phyloP scores from a whole-genome alignment of 306 rosid species.

The Fragaria ananassa region DNA sequence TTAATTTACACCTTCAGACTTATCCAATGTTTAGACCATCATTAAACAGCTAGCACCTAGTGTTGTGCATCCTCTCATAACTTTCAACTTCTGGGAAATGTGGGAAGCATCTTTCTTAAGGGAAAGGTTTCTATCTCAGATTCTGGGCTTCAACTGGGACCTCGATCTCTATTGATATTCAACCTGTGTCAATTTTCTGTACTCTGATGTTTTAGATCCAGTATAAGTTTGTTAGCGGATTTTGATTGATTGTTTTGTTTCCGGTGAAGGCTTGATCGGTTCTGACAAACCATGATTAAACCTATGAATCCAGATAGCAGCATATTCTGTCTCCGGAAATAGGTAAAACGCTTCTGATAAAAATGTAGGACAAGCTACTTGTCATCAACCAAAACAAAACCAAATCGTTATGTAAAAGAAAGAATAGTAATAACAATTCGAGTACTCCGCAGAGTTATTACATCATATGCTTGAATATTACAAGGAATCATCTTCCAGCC shows the following conservation, averaged over 20 bases:
- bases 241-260: constrained; percentile 2
- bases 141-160: background rate
- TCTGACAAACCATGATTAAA: background rate
- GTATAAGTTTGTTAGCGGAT: background rate
- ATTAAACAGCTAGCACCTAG: constrained; percentile 11
- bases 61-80: background rate
- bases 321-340: background rate
- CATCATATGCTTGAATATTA: constrained; percentile 8
- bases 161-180: background rate
- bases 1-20: background rate
- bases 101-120: background rate
- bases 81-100: background rate
- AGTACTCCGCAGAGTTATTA: background rate
- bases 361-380: background rate
- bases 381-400: background rate
- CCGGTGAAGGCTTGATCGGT: background rate
- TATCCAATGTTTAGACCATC: constrained; percentile 1
- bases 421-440: background rate
- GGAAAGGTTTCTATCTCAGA: background rate
- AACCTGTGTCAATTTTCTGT: background rate
- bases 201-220: background rate
- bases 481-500: constrained; percentile 10
- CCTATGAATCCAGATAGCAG: background rate
- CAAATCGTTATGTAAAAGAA: background rate
- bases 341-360: background rate